phyloP scores from a whole-genome alignment of 176 grass and related monocot species.

The Raddia distichophylla region DNA sequence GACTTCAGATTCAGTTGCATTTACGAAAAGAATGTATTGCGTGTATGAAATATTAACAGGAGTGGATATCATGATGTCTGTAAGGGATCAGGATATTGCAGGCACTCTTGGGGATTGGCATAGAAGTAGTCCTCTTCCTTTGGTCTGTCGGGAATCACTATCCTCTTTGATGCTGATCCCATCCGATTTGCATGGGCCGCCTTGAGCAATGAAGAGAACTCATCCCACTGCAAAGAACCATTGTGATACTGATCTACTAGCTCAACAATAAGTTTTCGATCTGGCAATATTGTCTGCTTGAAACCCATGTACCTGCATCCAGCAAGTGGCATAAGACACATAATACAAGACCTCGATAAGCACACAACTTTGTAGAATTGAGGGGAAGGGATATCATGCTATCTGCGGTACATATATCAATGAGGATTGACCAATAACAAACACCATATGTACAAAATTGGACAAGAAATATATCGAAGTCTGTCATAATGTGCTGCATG shows the following conservation, averaged over 20 bases:
- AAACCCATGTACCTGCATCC: constrained; percentile 79
- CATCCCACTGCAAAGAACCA: constrained; percentile 79
- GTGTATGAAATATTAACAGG: constrained; percentile 31
- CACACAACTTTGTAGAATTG: constrained; percentile 13
- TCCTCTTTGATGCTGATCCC: constrained; percentile 69
- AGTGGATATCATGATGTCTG: constrained; percentile 45
- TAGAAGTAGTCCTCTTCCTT: constrained; percentile 99
- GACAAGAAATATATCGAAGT: background rate
- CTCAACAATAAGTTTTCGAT: constrained; percentile 80
- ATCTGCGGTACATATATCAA: background rate
- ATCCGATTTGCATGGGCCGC: constrained; percentile 69
- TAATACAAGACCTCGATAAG: background rate
- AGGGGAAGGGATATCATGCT: background rate
- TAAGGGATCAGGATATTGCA: constrained; percentile 47
- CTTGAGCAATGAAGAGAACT: constrained; percentile 80
- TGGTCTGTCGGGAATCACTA: constrained; percentile 73
- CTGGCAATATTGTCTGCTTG: constrained; percentile 79
- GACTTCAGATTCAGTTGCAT: constrained; percentile 26
- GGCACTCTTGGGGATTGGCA: constrained; percentile 91
- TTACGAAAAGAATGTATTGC: constrained; percentile 47
- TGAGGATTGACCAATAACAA: background rate
- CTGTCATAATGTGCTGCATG: background rate
- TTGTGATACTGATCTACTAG: constrained; percentile 73
- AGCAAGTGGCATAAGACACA: background rate
- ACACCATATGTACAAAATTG: background rate